These are phyloP conservation scores for Asterionellopsis glacialis DNA, from an alignment of 108 stramenopile genomes.

Conservation along the genomic window DNA sequence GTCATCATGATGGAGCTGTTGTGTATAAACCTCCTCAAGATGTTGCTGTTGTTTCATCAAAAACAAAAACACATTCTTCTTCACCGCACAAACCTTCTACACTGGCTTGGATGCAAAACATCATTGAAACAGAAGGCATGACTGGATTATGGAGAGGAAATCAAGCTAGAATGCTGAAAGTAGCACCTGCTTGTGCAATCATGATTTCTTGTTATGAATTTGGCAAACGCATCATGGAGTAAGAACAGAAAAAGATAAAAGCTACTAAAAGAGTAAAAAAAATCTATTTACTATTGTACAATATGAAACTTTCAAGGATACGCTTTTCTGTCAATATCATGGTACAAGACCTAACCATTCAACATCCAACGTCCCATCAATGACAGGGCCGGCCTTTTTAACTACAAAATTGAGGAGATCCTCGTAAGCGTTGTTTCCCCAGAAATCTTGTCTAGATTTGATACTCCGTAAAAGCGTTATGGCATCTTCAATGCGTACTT, in stretches of 20 bases:
- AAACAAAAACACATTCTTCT: background rate
- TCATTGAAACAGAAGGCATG: slow-evolving; percentile 48
- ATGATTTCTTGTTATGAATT: slow-evolving; percentile 93
- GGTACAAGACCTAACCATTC: background rate
- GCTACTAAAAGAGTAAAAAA: background rate
- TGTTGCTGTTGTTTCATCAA: slow-evolving; percentile 3
- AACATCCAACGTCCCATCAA: background rate
- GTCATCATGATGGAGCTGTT: slow-evolving; percentile 16
- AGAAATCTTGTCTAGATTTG: slow-evolving; percentile 37
- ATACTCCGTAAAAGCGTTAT: slow-evolving; percentile 46
- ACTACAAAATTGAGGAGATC: slow-evolving; percentile 10
- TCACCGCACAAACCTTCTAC: slow-evolving; percentile 8
- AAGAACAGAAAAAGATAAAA: slow-evolving; percentile 6
- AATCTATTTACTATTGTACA: too few species aligned
- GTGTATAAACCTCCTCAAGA: slow-evolving; percentile 8
- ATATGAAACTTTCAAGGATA: too few species aligned
- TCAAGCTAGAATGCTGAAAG: slow-evolving; percentile 75
- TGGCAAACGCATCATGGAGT: slow-evolving; percentile 60
- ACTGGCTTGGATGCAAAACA: slow-evolving; percentile 19
- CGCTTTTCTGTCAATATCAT: too few species aligned
- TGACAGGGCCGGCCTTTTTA: background rate
- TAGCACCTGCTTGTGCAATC: slow-evolving; percentile 94
- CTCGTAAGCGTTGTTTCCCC: slow-evolving; percentile 26
- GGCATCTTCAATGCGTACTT: slow-evolving; percentile 40
- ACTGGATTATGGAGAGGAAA: slow-evolving; percentile 83